phyloP scores from a whole-genome alignment of 2,329 filamentous ascomycete genomes.

The Fusarium sp. region DNA sequence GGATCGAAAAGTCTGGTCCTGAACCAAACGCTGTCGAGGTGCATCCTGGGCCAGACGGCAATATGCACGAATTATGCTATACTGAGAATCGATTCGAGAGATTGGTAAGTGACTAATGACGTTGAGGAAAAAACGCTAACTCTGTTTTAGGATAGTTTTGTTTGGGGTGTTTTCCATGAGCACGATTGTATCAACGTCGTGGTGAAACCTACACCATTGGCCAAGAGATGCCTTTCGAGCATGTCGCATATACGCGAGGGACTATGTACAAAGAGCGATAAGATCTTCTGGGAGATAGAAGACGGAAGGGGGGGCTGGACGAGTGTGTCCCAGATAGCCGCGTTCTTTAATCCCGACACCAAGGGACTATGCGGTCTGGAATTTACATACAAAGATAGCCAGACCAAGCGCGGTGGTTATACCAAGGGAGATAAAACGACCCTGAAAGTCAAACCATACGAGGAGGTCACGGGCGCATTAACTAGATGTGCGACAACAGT shows the following conservation, averaged over 20 bases:
- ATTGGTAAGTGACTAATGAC: background rate
- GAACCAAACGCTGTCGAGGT: background rate
- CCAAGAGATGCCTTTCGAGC: background rate
- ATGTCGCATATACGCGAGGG: fast-evolving
- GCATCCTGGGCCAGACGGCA: background rate
- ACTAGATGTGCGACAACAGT: no score
- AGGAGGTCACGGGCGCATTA: no score
- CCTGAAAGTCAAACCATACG: no score
- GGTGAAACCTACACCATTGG: background rate
- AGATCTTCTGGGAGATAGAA: constrained; percentile 2
- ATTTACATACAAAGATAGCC: background rate
- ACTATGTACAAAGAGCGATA: background rate
- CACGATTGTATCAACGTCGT: no score
- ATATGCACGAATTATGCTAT: background rate
- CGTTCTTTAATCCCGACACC: background rate
- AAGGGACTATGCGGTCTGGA: background rate
- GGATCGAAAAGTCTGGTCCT: background rate
- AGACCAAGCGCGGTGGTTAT: background rate
- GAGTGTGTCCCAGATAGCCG: background rate
- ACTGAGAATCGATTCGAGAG: background rate
- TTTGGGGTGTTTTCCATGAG: no score
- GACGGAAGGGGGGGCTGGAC: background rate
- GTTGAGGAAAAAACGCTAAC: no score
- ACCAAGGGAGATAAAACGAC: no score
- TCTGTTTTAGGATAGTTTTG: no score